phyloP scores from a whole-genome alignment of 768 basidiomycete species.

The Coprinopsis cinerea region DNA sequence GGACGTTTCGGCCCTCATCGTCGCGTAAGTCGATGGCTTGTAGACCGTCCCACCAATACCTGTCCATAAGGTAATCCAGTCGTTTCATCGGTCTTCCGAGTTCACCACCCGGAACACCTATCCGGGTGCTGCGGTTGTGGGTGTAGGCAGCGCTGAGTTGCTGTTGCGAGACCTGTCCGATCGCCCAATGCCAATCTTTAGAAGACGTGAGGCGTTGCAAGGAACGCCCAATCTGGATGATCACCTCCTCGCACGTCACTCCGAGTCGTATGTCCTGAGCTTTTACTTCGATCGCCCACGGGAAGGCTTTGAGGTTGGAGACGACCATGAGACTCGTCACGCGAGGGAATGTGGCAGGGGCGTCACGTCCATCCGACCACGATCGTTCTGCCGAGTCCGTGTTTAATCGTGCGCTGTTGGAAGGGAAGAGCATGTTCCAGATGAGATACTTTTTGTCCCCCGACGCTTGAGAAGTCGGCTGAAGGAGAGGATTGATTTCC shows the following conservation, averaged over 20 bases:
- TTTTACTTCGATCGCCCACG: conserved; percentile 75
- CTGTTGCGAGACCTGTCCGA: conserved; percentile 25
- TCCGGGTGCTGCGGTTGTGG: conserved; percentile 58
- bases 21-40: conserved; percentile 31
- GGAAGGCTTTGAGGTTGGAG: conserved; percentile 42
- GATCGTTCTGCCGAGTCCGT: conserved; percentile 56
- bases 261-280: conserved; percentile 54
- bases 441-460: conserved; percentile 47
- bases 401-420: conserved; percentile 55
- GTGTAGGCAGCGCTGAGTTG: conserved; percentile 48
- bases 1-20: not conserved
- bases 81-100: conserved; percentile 59
- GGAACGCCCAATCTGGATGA: conserved; percentile 43
- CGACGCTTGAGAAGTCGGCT: conserved; percentile 35
- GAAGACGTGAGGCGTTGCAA: conserved; percentile 46
- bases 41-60: conserved; percentile 63
- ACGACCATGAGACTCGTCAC: conserved; percentile 55
- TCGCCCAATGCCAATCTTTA: conserved; percentile 40
- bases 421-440: conserved; percentile 72
- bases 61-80: conserved; percentile 57
- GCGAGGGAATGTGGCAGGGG: conserved; percentile 67
- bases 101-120: conserved; percentile 63
- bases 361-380: conserved; percentile 63
- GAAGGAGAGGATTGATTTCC: conserved; percentile 57
- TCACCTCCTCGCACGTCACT: conserved; percentile 72